phyloP scores from a whole-genome alignment of 345 rosid species.

The Physaria fendleri region DNA sequence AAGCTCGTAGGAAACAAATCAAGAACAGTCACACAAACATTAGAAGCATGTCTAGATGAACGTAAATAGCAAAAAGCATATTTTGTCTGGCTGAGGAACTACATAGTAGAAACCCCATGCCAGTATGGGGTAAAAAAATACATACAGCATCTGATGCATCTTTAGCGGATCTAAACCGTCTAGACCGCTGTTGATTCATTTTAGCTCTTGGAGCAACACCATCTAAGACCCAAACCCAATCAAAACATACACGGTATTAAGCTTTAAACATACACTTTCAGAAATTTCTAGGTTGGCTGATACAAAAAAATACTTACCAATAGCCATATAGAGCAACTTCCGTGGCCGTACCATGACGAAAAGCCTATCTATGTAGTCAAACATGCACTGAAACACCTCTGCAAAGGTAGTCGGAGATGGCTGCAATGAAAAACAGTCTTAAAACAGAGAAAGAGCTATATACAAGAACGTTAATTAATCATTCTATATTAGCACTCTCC shows the following conservation, averaged over 20 bases:
- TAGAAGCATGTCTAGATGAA: not conserved
- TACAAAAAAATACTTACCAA: conserved; percentile 53
- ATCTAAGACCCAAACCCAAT: conserved; percentile 43
- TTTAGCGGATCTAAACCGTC: conserved; percentile 96
- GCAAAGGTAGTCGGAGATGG: conserved; percentile 76
- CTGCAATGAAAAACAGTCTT: conserved; percentile 38
- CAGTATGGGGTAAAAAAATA: conserved; percentile 25
- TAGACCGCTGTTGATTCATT: conserved; percentile 95
- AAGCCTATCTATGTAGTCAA: conserved; percentile 92
- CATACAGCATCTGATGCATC: conserved; percentile 89
- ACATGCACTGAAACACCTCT: conserved; percentile 87
- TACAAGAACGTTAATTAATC: not conserved
- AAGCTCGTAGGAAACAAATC: not conserved
- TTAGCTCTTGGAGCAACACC: conserved; percentile 99
- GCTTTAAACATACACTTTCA: not conserved
- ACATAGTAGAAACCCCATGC: conserved; percentile 28
- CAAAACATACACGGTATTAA: conserved; percentile 14
- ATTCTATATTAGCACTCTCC: not conserved
- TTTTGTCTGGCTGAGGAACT: conserved; percentile 20
- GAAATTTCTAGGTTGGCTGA: not conserved
- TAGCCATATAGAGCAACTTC: conserved; percentile 84
- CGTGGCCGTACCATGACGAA: conserved; percentile 97
- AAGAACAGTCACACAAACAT: conserved; percentile 1
- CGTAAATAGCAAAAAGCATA: not conserved
- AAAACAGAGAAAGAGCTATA: not conserved